Evolutionary conservation across 805 yeast genomes (phyloP), one percentile per base, ranked within the genome.

Genomic region (Maudiozyma saulgeensis): DNA sequence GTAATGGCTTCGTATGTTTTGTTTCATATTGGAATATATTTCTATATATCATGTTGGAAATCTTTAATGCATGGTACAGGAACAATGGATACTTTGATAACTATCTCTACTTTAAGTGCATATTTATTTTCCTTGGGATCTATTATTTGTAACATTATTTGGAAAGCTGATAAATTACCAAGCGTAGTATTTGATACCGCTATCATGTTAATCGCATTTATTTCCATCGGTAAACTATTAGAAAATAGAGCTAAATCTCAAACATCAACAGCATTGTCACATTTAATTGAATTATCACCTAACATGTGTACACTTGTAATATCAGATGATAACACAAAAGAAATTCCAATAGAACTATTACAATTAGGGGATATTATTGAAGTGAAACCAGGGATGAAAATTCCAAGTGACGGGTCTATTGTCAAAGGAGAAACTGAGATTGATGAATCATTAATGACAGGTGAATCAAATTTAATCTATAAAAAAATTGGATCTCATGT

Each of bases 181-280:
- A 79, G 76, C 47, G 79, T 84, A 0, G 71, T 89, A 35, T 90
- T 93, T 71, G 97, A 88, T 51, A 89, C 98, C 0, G 76, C 88
- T 1, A 80, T 83, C 15, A 87, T 95, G 95, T 73, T 93, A 41
- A 75, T 91, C 46, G 69, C 82, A 5, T 93, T 89, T 64, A 89
- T 93, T 26, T 77, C 93, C 8, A 69, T 89, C 43, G 99, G 99
- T 2, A 91, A 93, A 68, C 85, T 87, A 77, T 71, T 90, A 21
- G 99, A 93, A 62, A 87, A 86, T 66, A 80, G 77, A 54, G 98
- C 99, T 2, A 88, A 93, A 61, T 96, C 98, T 4, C 87, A 86
- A 51, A 93, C 98, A 0, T 87, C 97, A 0, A 78, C 87, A 2
- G 95, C 98, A 0, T 73, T 93, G 40, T 84, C 96, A 0, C 80